Base-by-base conservation (phyloP, 2,329 filamentous ascomycete species). In the Alternaria sp. region DNA sequence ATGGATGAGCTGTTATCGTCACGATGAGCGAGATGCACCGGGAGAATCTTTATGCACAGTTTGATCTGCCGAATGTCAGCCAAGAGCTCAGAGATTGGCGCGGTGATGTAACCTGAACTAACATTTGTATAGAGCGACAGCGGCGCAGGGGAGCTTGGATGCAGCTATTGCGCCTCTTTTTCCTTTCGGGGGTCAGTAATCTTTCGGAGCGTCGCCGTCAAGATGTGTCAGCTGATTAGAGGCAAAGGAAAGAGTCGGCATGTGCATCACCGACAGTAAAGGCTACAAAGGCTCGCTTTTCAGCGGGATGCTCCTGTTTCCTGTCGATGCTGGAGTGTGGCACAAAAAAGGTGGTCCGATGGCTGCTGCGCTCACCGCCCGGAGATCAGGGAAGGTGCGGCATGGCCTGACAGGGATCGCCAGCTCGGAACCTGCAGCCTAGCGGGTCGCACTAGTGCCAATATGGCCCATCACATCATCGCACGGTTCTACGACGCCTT, bases 361-460 rank as follows among this genome's bases (percentile, higher is more conserved):
- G 40, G 58, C 56, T 60, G 62, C 58, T 52, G 53, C 53, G 8
- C 55, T 62, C 56, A 67, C 67, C 68, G 67, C 65, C 62, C 26
- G 4, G 14, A 13, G 2, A 55, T 56, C 41, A 23, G 50, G 60
- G 51, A 58, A 67, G 40, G 58, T 53, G 54, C 62, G 59, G 62
- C 61, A 51, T 49, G 26, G 36, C 9, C 28, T 36, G 53, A 55
- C 61, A 65, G 60, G 65, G 56, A 45, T 40, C 8, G 28, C 41
- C 21, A 37, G 52, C 50, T 55, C 64, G 56, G 53, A 57, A 37
- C 7, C 26, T 46, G 50, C 56, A 50, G 46, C 33, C 37, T 29
- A 42, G 62, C 56, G 63, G 66, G 64, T 60, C 31, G 37, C 14
- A 31, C 60, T 65, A 63, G 58, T 6, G 45, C 56, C 21, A 17